phyloP scores from a whole-genome alignment of 495 filamentous ascomycete species.

The Aspergillus diversus region DNA sequence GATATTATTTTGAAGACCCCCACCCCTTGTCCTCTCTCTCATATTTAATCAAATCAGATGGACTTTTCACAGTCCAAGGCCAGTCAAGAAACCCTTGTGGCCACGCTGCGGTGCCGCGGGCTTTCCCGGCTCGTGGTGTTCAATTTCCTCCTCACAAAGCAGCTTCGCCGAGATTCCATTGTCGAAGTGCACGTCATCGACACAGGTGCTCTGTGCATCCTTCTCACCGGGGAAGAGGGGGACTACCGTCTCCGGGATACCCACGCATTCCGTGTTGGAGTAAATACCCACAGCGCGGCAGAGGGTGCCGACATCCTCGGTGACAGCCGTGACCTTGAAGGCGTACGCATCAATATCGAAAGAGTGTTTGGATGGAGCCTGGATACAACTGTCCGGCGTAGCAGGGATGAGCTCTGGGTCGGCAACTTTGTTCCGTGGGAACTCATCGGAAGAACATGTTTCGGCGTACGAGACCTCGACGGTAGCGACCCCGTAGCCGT shows the following conservation, averaged over 20 bases:
- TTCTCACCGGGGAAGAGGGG: constrained; percentile 7
- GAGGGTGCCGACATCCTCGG: constrained; percentile 7
- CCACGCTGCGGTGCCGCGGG: background rate
- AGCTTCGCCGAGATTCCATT: constrained; percentile 18
- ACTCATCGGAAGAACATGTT: constrained; percentile 9
- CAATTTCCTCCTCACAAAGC: constrained; percentile 14
- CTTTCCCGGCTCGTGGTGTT: background rate
- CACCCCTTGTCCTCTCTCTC: background rate
- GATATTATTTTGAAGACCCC: background rate
- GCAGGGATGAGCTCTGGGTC: constrained; percentile 1
- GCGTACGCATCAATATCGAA: constrained; percentile 25
- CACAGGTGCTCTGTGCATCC: constrained; percentile 12
- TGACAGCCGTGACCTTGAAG: constrained; percentile 16
- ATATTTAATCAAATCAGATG: background rate
- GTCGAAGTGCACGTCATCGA: constrained; percentile 15
- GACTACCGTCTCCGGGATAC: constrained; percentile 15
- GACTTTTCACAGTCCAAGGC: background rate
- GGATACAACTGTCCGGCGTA: constrained; percentile 10
- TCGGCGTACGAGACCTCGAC: constrained; percentile 20
- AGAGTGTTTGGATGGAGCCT: constrained; percentile 14
- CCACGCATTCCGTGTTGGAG: constrained; percentile 19
- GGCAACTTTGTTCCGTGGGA: constrained; percentile 10
- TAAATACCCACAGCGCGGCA: constrained; percentile 23
- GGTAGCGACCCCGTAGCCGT: constrained; percentile 20
- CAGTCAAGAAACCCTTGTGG: background rate